Percentiles rank a stretch among this genome's conserved stretches.
Evolutionary conservation across 2,329 filamentous ascomycete genomes (phyloP).

Genomic region (Gnomoniopsis sp.): DNA sequence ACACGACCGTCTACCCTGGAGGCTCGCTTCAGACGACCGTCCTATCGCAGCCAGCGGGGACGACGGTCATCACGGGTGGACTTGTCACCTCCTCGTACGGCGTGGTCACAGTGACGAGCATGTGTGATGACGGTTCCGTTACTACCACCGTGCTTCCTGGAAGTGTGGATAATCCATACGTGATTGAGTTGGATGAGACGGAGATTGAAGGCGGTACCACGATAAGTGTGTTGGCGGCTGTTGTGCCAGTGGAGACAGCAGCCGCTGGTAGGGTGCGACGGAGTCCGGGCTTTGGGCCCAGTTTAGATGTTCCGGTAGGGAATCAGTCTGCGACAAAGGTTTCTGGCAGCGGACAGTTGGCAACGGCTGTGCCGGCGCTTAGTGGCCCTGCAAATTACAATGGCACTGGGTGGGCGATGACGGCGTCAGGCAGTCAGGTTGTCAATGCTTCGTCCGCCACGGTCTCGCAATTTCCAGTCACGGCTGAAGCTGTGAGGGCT

Average conservation of each 20-base stretch:
- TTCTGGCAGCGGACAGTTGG: neutral
- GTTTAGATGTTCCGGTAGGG: too few species aligned
- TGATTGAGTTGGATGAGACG: neutral
- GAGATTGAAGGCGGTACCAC: neutral
- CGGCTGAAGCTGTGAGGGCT: neutral
- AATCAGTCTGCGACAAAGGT: neutral
- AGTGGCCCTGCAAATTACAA: neutral
- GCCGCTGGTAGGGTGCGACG: neutral
- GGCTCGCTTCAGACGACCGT: constrained; percentile 2
- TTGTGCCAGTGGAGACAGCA: neutral
- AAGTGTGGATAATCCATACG: constrained; percentile 12
- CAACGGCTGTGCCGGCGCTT: neutral
- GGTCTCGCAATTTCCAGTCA: neutral
- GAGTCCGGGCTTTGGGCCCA: too few species aligned
- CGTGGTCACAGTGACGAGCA: neutral
- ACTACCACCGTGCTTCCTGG: neutral
- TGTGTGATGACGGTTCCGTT: neutral
- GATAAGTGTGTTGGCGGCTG: neutral
- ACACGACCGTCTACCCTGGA: constrained; percentile 7
- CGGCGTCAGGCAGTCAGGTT: neutral
- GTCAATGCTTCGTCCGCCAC: neutral
- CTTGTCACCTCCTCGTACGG: constrained; percentile 5
- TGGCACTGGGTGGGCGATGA: neutral
- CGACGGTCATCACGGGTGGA: constrained; percentile 6
- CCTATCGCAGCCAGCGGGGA: neutral